A percentile compares a stretch with the other conserved stretches of the same genome.
Conservation (phyloP, 1,139 yeast genomes). For the Scheffersomyces cryptocercus region DNA sequence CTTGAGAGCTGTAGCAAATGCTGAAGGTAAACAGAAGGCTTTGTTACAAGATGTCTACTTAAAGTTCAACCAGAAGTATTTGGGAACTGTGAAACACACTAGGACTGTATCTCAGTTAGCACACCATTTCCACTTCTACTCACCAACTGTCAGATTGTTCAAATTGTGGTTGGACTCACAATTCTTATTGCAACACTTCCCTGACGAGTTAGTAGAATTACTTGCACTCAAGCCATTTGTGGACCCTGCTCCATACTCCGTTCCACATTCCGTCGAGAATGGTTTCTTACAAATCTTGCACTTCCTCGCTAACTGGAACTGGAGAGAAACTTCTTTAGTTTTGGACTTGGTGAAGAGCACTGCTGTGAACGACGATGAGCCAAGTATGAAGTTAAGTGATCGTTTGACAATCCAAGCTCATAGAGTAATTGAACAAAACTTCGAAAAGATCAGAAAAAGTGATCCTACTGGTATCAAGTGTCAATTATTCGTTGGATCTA, state of each 20-base stretch:
- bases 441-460: slow-evolving; percentile 61
- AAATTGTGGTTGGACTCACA: slow-evolving; percentile 85
- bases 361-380: slow-evolving; percentile 24
- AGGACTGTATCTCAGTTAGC: slow-evolving; percentile 72
- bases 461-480: slow-evolving; percentile 83
- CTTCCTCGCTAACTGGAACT: slow-evolving; percentile 84
- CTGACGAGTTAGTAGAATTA: slow-evolving; percentile 79
- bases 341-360: slow-evolving; percentile 66
- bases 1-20: slow-evolving; percentile 65
- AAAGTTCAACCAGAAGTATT: slow-evolving; percentile 65
- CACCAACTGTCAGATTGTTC: slow-evolving; percentile 80
- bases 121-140: slow-evolving; percentile 70
- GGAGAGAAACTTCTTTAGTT: slow-evolving; percentile 85
- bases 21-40: slow-evolving; percentile 53
- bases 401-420: slow-evolving; percentile 61
- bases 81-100: slow-evolving; percentile 78
- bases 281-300: slow-evolving; percentile 78
- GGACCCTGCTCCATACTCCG: slow-evolving; percentile 78
- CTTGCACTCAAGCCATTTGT: slow-evolving; percentile 83
- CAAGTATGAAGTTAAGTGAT: slow-evolving; percentile 53
- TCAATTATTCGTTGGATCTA: slow-evolving; percentile 81
- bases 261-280: slow-evolving; percentile 75
- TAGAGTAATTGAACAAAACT: slow-evolving; percentile 64
- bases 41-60: slow-evolving; percentile 63
- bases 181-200: slow-evolving; percentile 63